Base-by-base conservation (phyloP, 139 green algal genomes). In the Mesotaenium endlicherianum region DNA sequence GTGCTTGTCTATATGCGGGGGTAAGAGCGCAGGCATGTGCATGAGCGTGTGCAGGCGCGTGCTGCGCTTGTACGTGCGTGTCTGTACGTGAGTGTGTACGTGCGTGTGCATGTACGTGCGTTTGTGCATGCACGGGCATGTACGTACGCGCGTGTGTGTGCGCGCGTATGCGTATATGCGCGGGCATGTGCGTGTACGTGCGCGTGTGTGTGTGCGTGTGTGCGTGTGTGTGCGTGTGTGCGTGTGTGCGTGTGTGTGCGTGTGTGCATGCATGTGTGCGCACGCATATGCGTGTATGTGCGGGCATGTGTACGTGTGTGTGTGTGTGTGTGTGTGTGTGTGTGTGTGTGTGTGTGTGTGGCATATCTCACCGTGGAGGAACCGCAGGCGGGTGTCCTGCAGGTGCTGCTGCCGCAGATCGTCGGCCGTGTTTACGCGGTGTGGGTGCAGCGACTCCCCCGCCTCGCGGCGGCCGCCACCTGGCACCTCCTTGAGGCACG, bases 321-420 rank as follows among this genome's bases (percentile, higher is more conserved):
- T 57, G 11, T 57, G 47, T 57, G 11, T 57, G 47, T 57, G 11
- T 57, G 47, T 57, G 11, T 57, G 47, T 57, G 11, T 57, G 47
- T 57, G 11, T 57, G 47, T 57, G 11, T 57, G 47, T 57, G 11
- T 57, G 47, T 57, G 11, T 57, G 47, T 57, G 11, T 57, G 47
- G n/a, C n/a, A n/a, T n/a, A n/a, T 20, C 60, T 34, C 60, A 82
- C 75, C 75, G 36, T 82, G 71, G 45, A 82, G 44, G 59, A 82
- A 82, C 20, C 75, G 5, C 16, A 82, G 44, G 4, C 75, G 75
- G 0, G 59, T 68, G 59, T 82, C 75, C 26, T 82, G 75, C 40
- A 82, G 39, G 42, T 82, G 75, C 75, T 82, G 75, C 49, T 34
- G 26, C 26, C 75, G 1, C 39, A 82, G 39, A 36, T 80, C 17